phyloP scores from a whole-genome alignment of 2,329 filamentous ascomycete species.

The Blastomyces gilchristii region DNA sequence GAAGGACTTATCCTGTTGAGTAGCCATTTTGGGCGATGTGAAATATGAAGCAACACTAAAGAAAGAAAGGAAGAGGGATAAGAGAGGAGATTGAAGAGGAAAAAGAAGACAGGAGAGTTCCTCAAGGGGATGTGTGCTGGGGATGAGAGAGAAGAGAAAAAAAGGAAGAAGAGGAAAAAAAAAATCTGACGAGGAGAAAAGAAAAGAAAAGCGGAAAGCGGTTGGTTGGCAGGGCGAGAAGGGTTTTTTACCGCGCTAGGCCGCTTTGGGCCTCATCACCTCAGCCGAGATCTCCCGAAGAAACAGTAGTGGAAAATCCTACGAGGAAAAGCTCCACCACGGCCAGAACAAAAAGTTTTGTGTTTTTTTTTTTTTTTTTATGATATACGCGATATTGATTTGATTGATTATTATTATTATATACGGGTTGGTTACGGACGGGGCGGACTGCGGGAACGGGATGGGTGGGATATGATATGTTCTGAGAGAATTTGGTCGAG shows the following conservation, averaged over 20 bases:
- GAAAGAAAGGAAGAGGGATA: slow-evolving; percentile 27
- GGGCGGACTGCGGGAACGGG: too few species aligned
- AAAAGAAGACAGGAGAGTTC: slow-evolving; percentile 26
- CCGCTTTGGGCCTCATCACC: slow-evolving; percentile 11
- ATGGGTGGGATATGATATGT: too few species aligned
- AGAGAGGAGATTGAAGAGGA: slow-evolving; percentile 23
- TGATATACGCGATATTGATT: not conserved
- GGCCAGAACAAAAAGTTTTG: too few species aligned
- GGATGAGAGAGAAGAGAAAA: slow-evolving; percentile 34
- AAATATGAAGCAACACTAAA: slow-evolving; percentile 24
- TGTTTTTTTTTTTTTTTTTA: too few species aligned
- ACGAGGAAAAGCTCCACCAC: too few species aligned
- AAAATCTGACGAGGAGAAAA: slow-evolving; percentile 17
- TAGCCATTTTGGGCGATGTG: slow-evolving; percentile 37
- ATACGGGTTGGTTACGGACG: too few species aligned
- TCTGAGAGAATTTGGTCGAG: too few species aligned
- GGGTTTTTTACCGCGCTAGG: slow-evolving; percentile 14
- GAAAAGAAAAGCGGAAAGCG: not conserved
- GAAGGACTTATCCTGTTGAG: slow-evolving; percentile 45
- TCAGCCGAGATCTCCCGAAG: slow-evolving; percentile 14
- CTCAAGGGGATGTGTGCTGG: slow-evolving; percentile 32
- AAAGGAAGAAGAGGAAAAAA: slow-evolving; percentile 18
- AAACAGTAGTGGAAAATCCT: not conserved
- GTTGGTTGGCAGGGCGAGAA: slow-evolving; percentile 8
- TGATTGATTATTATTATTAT: too few species aligned